A percentile compares a stretch with the other conserved stretches of the same genome.
phyloP scores from a whole-genome alignment of 148 eudicot species.

The Hydrangea macrophylla region DNA sequence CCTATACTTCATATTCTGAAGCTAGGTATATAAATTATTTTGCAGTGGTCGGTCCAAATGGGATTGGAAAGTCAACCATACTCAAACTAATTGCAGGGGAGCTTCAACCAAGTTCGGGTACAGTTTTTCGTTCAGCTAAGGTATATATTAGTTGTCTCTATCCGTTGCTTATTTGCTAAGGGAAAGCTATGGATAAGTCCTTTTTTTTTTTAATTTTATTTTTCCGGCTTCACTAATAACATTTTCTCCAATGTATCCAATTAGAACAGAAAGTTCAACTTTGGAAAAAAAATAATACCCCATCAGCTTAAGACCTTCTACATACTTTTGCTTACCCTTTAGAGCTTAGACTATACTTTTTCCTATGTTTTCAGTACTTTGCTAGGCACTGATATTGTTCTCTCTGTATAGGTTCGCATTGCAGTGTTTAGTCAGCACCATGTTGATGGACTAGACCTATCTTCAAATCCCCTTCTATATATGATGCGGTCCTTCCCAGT shows the following conservation, averaged over 20 bases:
- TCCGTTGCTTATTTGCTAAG: neutral
- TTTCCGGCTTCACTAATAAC: neutral
- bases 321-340: neutral
- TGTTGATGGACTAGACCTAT: conserved; percentile 91
- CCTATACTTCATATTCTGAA: conserved; percentile 7
- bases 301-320: too few relatives aligned
- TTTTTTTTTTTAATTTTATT: too few relatives aligned
- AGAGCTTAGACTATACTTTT: neutral
- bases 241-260: neutral
- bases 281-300: too few relatives aligned
- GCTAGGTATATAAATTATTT: conserved; percentile 2
- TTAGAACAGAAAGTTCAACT: neutral
- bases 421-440: conserved; percentile 99
- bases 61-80: conserved; percentile 97
- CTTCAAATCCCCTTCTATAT: conserved; percentile 97
- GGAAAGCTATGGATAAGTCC: neutral
- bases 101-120: conserved; percentile 96
- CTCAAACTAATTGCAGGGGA: conserved; percentile 95
- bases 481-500: conserved; percentile 99
- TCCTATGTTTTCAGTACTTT: conserved; percentile 9
- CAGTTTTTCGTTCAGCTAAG: conserved; percentile 98
- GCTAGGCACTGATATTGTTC: conserved; percentile 12
- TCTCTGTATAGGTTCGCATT: conserved; percentile 75
- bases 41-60: conserved; percentile 99
- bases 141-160: conserved; percentile 28